Evolutionary conservation across 176 grass and related monocot genomes (phyloP), one percentile per base, ranked within the genome.

Genomic region (Tillandsia fasciculata): DNA sequence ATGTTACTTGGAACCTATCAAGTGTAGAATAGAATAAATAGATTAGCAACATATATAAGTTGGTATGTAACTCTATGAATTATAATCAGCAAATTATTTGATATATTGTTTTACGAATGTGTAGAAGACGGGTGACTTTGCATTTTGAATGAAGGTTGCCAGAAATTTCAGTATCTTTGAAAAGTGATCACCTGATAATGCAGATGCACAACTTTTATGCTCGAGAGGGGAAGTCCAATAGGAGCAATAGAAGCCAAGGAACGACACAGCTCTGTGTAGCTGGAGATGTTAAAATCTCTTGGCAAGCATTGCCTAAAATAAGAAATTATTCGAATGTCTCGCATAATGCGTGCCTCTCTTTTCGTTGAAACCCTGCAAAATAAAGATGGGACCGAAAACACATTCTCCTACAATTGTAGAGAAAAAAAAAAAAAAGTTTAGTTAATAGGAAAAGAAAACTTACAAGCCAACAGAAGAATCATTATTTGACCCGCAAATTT

Each of bases 301-400:
- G 86, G 83, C 52, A 95, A 82, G 74, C 83, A 95, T 63, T 84
- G 82, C 52, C 81, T 87, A 67, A 95, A 90, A 69, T 95, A 90
- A 48, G 86, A 81, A 42, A 82, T 64, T 12, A 87, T 48, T 67
- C 86, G 78, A 61, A 95, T 10, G 67, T 90, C 76, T 57, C 86
- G 72, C 54, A 95, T 82, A 52, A 81, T 77, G 8, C 69, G 49
- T 27, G 90, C 83, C 26, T 95, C 86, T 66, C 81, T 94, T 58
- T 90, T 95, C 48, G 64, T 75, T 69, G 59, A 63, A 12, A 74
- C 42, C 53, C 81, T 95, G 68, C 70, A 81, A 26, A 75, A 0
- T 53, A 18, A 81, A 79, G 8, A 48, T 10, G 66, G 42, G 64
- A 42, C 68, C 54, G 3, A 26, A 56, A 58, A 18, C 11, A 58